Evolutionary conservation across 768 basidiomycete species (phyloP).

Genomic region (Exidia glandulosa): DNA sequence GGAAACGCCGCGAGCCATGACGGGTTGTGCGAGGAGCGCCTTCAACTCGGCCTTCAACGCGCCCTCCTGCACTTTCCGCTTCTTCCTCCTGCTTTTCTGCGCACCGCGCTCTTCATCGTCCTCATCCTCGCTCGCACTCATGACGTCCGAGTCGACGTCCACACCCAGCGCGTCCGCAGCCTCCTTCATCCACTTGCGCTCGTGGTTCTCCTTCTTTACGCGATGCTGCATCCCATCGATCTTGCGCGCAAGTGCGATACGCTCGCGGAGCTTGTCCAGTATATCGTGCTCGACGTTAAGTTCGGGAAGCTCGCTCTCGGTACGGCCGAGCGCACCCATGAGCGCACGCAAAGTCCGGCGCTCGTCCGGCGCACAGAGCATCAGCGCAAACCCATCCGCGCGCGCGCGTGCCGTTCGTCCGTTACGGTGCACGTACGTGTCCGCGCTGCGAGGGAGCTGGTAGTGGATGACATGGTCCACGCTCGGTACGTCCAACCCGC

Average conservation of each 20-base stretch:
- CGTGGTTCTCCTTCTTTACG: conserved; percentile 77
- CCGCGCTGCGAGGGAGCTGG: conserved; percentile 89
- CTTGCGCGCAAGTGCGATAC: conserved; percentile 72
- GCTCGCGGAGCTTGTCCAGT: conserved; percentile 73
- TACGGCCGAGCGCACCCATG: conserved; percentile 58
- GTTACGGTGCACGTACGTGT: conserved; percentile 88
- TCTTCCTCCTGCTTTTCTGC: conserved; percentile 30
- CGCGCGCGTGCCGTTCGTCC: conserved; percentile 91
- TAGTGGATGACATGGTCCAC: conserved; percentile 98
- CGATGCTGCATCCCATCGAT: conserved; percentile 81
- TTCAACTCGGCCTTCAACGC: conserved; percentile 64
- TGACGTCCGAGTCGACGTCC: conserved; percentile 77
- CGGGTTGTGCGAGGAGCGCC: conserved; percentile 60
- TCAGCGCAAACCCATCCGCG: conserved; percentile 76
- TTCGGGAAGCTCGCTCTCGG: conserved; percentile 61
- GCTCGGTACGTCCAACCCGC: conserved; percentile 86
- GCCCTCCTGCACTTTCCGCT: conserved; percentile 38
- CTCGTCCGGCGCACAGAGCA: conserved; percentile 88
- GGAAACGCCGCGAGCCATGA: conserved; percentile 74
- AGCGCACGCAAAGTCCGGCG: conserved; percentile 59
- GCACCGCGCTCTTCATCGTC: conserved; percentile 30
- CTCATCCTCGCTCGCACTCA: conserved; percentile 34
- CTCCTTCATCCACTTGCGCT: conserved; percentile 83
- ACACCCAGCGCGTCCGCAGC: conserved; percentile 88
- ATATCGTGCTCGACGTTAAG: conserved; percentile 70